These are phyloP conservation scores for Phytophthora uliginosa DNA, from an alignment of 352 stramenopile species.

Conservation along the genomic window DNA sequence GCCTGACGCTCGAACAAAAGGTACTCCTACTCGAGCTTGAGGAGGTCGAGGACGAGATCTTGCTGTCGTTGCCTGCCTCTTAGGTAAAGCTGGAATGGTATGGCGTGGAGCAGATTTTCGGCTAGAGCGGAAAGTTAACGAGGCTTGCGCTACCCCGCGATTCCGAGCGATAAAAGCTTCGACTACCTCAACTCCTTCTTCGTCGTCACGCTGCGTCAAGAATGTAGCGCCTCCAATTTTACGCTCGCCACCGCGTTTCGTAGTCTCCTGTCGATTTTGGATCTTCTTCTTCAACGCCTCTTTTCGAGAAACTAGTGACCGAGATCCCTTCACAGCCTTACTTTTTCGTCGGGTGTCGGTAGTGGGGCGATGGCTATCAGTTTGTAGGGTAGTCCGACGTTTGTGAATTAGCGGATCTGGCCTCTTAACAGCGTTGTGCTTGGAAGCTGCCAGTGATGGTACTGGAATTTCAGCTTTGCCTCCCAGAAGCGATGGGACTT, in stretches of 20 bases:
- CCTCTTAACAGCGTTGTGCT: constrained; percentile 15
- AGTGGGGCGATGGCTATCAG: not conserved
- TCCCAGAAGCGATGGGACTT: not conserved
- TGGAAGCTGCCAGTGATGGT: not conserved
- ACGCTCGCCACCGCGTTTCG: constrained; percentile 1
- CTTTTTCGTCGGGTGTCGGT: constrained; percentile 13
- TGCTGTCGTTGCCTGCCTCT: constrained; percentile 1
- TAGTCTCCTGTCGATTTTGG: constrained; percentile 6
- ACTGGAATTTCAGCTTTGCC: constrained; percentile 7
- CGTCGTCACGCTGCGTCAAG: constrained; percentile 54
- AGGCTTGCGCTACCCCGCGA: constrained; percentile 13
- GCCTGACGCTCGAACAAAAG: constrained; percentile 4
- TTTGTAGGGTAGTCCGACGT: constrained; percentile 6
- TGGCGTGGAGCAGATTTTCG: constrained; percentile 4
- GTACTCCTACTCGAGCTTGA: not conserved
- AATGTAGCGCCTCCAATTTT: constrained; percentile 47
- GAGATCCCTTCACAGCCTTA: constrained; percentile 11
- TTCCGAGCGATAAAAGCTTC: constrained; percentile 31
- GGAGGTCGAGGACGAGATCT: constrained; percentile 20
- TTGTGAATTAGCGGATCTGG: constrained; percentile 32
- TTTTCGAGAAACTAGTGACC: constrained; percentile 44
- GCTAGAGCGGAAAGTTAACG: constrained; percentile 27
- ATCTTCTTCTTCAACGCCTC: constrained; percentile 57
- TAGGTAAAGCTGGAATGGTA: constrained; percentile 4
- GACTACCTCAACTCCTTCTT: constrained; percentile 36